Evolutionary conservation across 2,329 filamentous ascomycete genomes (phyloP).

Genomic region (Colletotrichum sp.): DNA sequence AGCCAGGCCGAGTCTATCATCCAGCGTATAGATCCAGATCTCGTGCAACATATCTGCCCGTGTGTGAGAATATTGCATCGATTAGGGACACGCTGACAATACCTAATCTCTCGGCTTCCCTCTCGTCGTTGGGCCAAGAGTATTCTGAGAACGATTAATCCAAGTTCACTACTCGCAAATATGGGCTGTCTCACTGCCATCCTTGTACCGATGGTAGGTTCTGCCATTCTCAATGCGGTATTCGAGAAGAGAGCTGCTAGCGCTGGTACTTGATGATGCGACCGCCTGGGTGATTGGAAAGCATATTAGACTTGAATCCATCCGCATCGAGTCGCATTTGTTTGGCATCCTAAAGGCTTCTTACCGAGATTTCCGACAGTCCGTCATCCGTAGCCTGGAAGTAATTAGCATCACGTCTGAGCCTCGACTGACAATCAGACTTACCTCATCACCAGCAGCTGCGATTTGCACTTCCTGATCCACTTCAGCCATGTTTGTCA

Average conservation of each 20-base stretch:
- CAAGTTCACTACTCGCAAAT: neutral
- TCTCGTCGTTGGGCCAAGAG: neutral
- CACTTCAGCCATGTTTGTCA: neutral
- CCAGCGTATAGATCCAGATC: neutral
- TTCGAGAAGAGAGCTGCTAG: neutral
- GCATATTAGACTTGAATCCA: neutral
- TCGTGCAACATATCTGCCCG: neutral
- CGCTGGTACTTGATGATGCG: neutral
- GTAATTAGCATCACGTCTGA: neutral
- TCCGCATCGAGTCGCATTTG: neutral
- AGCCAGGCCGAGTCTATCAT: neutral
- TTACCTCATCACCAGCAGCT: neutral
- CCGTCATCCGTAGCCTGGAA: neutral
- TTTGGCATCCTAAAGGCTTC: neutral
- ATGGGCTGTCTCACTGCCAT: neutral
- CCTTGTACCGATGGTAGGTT: neutral
- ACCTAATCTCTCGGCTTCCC: neutral
- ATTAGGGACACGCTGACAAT: neutral
- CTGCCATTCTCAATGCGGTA: neutral
- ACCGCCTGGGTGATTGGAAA: neutral
- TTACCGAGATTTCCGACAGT: neutral
- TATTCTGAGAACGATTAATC: neutral
- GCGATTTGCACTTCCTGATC: neutral
- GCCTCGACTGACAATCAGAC: rapidly evolving
- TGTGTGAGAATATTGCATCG: neutral